Evolutionary conservation across 352 stramenopile genomes (phyloP), one percentile per base, ranked within the genome.

Genomic region (Pythium myriotylum): DNA sequence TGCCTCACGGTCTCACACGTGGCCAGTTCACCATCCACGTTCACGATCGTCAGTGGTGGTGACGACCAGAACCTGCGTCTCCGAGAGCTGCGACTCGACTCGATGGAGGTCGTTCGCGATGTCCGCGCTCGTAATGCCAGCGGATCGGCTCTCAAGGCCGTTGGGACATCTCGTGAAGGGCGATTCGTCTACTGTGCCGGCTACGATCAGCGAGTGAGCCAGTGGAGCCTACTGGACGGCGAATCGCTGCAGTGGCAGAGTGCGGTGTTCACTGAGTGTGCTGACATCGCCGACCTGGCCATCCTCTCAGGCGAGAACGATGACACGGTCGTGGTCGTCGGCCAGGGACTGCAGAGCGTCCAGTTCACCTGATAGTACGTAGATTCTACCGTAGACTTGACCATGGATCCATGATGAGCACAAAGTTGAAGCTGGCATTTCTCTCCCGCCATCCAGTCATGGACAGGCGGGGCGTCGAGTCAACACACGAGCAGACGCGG

Each of bases 171-270:
- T 2, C 79, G 63, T 50, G 59, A 82, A 13, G 65, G 62, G 16
- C 53, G 73, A 43, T 62, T 73, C 0, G 72, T 94, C 33, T 89
- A 88, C 61, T 64, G 71, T 40, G 85, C 67, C 6, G 87, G 87
- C n/a, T 96, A 96, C 54, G 87, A 96, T 59, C 87, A 96, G 63
- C 82, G 87, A 41, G 76, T 95, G 64, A 92, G 77, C 59, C 81
- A 84, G 48, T 96, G 84, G 81, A 40, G 86, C 42, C 12, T 55
- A 3, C 49, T 27, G 3, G 2, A n/a, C 45, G 37, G 39, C 22
- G 45, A 24, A 10, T 27, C 47, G 29, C 65, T 92, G 14, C 55
- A 77, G 26, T 92, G 84, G 80, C 72, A 76, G 63, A 68, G 71
- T 54, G 78, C 77, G 10, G 75, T 68, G 22, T 89, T 94, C 57